phyloP scores from a whole-genome alignment of 345 rosid species.

The Euphorbia pulcherrima region DNA sequence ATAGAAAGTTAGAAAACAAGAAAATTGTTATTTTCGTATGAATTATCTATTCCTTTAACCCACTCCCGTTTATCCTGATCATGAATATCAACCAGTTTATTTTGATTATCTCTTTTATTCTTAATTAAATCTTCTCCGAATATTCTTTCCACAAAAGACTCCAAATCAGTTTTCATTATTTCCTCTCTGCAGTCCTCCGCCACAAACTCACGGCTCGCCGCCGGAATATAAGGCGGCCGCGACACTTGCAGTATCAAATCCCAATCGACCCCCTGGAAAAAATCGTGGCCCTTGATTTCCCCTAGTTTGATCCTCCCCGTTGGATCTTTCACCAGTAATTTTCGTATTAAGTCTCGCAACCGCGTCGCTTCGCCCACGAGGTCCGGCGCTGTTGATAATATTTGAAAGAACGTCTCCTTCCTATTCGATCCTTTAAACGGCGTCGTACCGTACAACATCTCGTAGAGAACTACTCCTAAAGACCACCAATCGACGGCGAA shows the following conservation, averaged over 20 bases:
- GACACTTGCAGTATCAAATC: constrained; percentile 37
- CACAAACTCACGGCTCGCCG: constrained; percentile 5
- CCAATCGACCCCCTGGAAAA: constrained; percentile 63
- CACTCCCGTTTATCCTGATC: constrained; percentile 6
- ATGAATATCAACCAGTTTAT: neutral
- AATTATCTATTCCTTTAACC: constrained; percentile 18
- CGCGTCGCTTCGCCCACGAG: constrained; percentile 67
- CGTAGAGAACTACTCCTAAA: constrained; percentile 71
- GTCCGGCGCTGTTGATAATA: constrained; percentile 50
- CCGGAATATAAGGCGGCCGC: constrained; percentile 75
- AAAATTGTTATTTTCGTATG: constrained; percentile 22
- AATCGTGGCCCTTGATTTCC: constrained; percentile 65
- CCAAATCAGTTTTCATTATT: constrained; percentile 46
- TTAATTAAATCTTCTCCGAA: constrained; percentile 18
- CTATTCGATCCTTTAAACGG: constrained; percentile 67
- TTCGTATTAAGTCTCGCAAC: constrained; percentile 58
- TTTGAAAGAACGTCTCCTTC: constrained; percentile 64
- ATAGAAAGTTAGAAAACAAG: constrained; percentile 29
- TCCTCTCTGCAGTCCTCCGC: constrained; percentile 23
- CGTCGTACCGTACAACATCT: constrained; percentile 83
- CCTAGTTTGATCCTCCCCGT: constrained; percentile 48
- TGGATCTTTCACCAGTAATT: constrained; percentile 64
- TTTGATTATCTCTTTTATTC: constrained; percentile 1
- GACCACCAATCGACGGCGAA: constrained; percentile 95
- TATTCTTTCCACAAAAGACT: constrained; percentile 53